These are phyloP conservation scores for Myxozyma kluyveri DNA, from an alignment of 805 yeast genomes.

Conservation along the genomic window DNA sequence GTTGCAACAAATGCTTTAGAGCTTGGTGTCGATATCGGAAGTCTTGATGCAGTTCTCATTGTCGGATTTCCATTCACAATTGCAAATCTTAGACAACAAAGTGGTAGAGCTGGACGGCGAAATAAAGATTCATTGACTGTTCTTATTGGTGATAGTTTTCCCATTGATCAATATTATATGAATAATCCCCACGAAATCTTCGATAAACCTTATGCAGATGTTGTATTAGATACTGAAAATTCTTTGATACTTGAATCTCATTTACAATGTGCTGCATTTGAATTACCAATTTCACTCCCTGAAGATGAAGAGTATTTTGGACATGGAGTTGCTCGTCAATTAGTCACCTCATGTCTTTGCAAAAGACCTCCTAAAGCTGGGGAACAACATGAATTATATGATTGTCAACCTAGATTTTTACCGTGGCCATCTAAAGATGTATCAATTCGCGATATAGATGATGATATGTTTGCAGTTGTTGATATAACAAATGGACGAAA, in stretches of 20 bases:
- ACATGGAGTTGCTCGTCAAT: constrained; percentile 33
- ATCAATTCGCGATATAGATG: constrained; percentile 78
- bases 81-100: constrained; percentile 88
- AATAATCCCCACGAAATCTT: constrained; percentile 61
- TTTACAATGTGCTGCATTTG: constrained; percentile 92
- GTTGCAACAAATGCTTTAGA: constrained; percentile 95
- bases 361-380: constrained; percentile 26
- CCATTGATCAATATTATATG: constrained; percentile 83
- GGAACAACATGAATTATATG: constrained; percentile 44
- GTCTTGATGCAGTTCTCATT: constrained; percentile 83
- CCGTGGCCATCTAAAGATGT: constrained; percentile 83
- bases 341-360: not conserved
- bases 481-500: constrained; percentile 79
- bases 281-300: constrained; percentile 59
- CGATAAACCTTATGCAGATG: constrained; percentile 51
- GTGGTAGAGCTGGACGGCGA: constrained; percentile 96
- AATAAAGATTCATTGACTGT: constrained; percentile 79
- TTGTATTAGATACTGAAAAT: constrained; percentile 61
- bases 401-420: constrained; percentile 55
- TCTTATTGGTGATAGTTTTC: constrained; percentile 76
- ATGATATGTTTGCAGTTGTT: constrained; percentile 80
- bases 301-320: constrained; percentile 61
- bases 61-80: constrained; percentile 91
- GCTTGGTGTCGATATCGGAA: constrained; percentile 92
- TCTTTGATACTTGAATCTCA: constrained; percentile 71